A percentile compares a stretch with the other conserved stretches of the same genome.
phyloP scores from a whole-genome alignment of 2,329 filamentous ascomycete genomes.

The Epichloe sibirici region DNA sequence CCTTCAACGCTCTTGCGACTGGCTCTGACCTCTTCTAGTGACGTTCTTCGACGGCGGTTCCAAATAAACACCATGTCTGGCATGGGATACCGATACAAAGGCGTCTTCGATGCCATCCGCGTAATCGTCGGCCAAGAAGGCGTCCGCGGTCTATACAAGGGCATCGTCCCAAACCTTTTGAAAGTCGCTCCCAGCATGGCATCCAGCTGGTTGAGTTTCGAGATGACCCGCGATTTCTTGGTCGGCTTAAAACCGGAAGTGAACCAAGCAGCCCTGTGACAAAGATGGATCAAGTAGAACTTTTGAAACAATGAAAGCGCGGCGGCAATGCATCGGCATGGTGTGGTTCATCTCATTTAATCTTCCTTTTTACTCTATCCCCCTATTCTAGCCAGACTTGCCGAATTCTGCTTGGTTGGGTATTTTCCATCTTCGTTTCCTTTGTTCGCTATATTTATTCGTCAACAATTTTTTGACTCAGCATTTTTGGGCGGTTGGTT shows the following conservation, averaged over 20 bases:
- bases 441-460: neutral
- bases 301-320: neutral
- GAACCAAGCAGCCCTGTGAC: conserved; percentile 16
- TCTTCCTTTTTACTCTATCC: neutral
- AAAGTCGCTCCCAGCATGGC: conserved; percentile 99
- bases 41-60: conserved; percentile 85
- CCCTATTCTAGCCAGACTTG: neutral
- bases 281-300: conserved; percentile 6
- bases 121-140: conserved; percentile 80
- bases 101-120: conserved; percentile 68
- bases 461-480: neutral
- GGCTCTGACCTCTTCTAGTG: conserved; percentile 37
- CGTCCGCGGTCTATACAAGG: conserved; percentile 79
- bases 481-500: conserved; percentile 7
- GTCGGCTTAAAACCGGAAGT: conserved; percentile 43
- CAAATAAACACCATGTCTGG: conserved; percentile 99
- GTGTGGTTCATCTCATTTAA: neutral
- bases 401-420: neutral
- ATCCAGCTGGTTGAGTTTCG: conserved; percentile 95
- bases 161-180: conserved; percentile 85
- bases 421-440: neutral
- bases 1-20: too few species aligned
- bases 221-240: conserved; percentile 81
- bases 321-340: neutral
- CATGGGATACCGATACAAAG: conserved; percentile 92